Conservation (phyloP, 2,329 filamentous ascomycete species). For the Diplodia sapinea region DNA sequence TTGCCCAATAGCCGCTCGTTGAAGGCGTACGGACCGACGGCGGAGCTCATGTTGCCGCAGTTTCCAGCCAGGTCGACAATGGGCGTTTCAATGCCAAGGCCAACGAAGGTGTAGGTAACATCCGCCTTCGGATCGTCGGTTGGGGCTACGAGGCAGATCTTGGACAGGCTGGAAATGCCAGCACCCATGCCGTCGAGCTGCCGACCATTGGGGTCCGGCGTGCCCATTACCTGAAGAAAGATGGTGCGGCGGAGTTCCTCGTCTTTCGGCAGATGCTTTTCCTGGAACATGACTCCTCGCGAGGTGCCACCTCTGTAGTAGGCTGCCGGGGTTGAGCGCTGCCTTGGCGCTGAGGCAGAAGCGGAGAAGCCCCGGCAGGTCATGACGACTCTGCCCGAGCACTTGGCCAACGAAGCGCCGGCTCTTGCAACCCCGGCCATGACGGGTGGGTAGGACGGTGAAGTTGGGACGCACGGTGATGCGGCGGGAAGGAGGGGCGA, state of each 20-base stretch:
- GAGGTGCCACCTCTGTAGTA: slow-evolving; percentile 75
- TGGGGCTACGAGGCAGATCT: slow-evolving; percentile 69
- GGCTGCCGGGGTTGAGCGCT: slow-evolving; percentile 50
- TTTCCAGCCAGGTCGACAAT: slow-evolving; percentile 71
- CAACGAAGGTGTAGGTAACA: slow-evolving; percentile 74
- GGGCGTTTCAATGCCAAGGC: slow-evolving; percentile 67
- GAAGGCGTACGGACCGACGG: slow-evolving; percentile 68
- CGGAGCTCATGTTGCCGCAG: slow-evolving; percentile 75
- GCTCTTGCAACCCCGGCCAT: neutral
- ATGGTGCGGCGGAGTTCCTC: slow-evolving; percentile 58
- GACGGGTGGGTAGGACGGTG: neutral
- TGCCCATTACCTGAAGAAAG: slow-evolving; percentile 66
- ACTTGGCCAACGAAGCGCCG: slow-evolving; percentile 1
- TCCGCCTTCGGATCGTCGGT: slow-evolving; percentile 59
- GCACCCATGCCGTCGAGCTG: slow-evolving; percentile 76
- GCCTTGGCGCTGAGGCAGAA: slow-evolving; percentile 1
- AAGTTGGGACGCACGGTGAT: neutral
- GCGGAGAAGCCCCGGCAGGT: slow-evolving; percentile 8
- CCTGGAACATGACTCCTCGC: slow-evolving; percentile 66
- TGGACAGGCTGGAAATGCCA: slow-evolving; percentile 71
- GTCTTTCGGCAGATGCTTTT: slow-evolving; percentile 58
- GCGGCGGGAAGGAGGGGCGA: neutral
- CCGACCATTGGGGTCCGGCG: slow-evolving; percentile 68
- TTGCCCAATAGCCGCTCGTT: slow-evolving; percentile 18
- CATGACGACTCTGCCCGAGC: neutral